Percentiles rank a stretch among this genome's conserved stretches.
Evolutionary conservation across 2,329 filamentous ascomycete species (phyloP).

Genomic region (Arthroderma sp.): DNA sequence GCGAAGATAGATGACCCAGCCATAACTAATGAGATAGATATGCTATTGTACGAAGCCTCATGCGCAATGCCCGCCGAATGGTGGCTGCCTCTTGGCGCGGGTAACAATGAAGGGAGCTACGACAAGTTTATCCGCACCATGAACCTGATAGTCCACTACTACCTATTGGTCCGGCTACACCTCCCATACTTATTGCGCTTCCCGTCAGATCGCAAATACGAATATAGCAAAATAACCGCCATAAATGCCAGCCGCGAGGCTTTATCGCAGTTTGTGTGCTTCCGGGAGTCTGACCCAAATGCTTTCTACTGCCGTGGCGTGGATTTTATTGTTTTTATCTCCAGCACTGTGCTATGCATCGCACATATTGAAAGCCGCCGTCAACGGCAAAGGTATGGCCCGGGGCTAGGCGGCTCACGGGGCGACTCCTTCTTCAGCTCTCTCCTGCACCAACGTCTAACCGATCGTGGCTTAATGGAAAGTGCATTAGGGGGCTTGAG

Average conservation of each 20-base stretch:
- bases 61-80: slow-evolving; percentile 33
- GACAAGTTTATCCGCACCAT: slow-evolving; percentile 26
- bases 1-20: slow-evolving; percentile 17
- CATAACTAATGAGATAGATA: slow-evolving; percentile 35
- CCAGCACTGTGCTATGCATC: slow-evolving; percentile 30
- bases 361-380: slow-evolving; percentile 34
- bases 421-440: background rate
- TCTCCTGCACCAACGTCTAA: background rate
- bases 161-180: slow-evolving; percentile 40
- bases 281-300: slow-evolving; percentile 28
- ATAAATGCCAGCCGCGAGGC: slow-evolving; percentile 40
- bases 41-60: slow-evolving; percentile 30
- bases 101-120: slow-evolving; percentile 15
- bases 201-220: slow-evolving; percentile 22
- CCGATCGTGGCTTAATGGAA: background rate
- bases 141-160: slow-evolving; percentile 39
- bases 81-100: slow-evolving; percentile 31
- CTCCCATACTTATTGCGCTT: slow-evolving; percentile 41
- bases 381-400: slow-evolving; percentile 1
- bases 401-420: background rate
- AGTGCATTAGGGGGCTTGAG: background rate
- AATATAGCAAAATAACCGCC: slow-evolving; percentile 38
- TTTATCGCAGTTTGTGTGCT: slow-evolving; percentile 36
- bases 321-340: slow-evolving; percentile 38
- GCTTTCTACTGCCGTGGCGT: slow-evolving; percentile 35